Base-by-base conservation (phyloP, 1,284 basidiomycete species). In the Anthracocystis setariae region DNA sequence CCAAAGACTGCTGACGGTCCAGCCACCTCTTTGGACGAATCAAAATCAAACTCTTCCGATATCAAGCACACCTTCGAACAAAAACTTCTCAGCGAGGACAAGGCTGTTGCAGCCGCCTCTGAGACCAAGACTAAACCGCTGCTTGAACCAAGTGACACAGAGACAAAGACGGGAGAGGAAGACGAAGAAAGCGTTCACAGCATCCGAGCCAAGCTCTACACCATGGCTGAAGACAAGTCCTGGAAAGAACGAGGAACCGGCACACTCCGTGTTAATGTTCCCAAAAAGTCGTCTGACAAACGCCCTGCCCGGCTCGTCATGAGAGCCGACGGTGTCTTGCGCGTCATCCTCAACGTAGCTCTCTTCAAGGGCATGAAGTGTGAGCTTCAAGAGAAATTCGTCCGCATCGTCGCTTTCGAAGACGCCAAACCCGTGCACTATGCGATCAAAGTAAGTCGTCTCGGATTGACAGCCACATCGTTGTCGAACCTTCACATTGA, bases 161-260 rank as follows among this genome's bases (percentile, higher is more conserved):
- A 77, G 32, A 46, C 62, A 70, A 65, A 72, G 68, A 97, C 94
- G 0, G 94, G 94, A 10, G 94, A 97, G 83, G 94, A 97, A 82
- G 91, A 92, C 21, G 94, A 97, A 82, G 88, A 90, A 61, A 93
- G 91, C 1, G 84, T 93, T 42, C 89, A 90, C 82, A 90, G 92
- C 84, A 89, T 90, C 12, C 89, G 94, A 61, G 91, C 90, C 43
- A 96, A 95, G 85, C 85, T 97, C 29, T 95, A 89, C 81, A 84
- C 88, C 17, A 87, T 94, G 75, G 52, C 73, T 3, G 63, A 60
- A 20, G 88, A 88, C 73, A 85, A 88, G 79, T 85, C 86, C 59
- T 97, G 93, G 93, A 92, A 90, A 80, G 94, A 97, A 82, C 87
- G 91, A 44, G 94, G 94, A 9, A 91, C 89, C 15, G 94, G 94